Base-by-base conservation (phyloP, 2,329 filamentous ascomycete species). In the Phoma sp. region DNA sequence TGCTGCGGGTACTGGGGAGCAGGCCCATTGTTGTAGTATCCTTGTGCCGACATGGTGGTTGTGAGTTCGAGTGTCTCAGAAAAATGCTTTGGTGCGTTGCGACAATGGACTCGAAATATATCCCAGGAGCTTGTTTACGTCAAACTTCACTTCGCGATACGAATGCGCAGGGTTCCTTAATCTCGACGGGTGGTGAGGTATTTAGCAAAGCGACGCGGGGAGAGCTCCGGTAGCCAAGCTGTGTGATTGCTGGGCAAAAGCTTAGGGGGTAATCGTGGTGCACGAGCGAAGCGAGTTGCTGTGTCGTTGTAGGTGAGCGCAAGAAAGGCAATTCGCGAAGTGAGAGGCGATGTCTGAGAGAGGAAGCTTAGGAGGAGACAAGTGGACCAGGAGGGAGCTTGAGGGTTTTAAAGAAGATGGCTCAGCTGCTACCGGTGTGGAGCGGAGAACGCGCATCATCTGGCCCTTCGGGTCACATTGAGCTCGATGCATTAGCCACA, bases 1-100 rank as follows among this genome's bases (percentile, higher is more conserved):
- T 75, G 71, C 51, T 65, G 74, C 5, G 74, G 73, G 56, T 75
- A 75, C 42, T 75, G 73, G 12, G 73, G 73, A 36, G 50, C 52
- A 17, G 60, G 59, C 14, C 62, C 62, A n/a, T 64, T 53, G 47
- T 73, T 64, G 61, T 76, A 76, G 57, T 75, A 75, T 34, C 67
- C 61, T 60, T 75, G 66, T 9, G 71, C 65, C n/a, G 73, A 71
- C 74, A 76, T 75, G 17, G 4, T 54, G 43, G 21, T 1, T 25
- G 26, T 23, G n/a, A 30, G 32, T 37, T 40, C 14, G 30, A 21
- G 14, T n/a, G 37, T 10, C n/a, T 9, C 14, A 12, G 28, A 10
- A 18, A 21, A 14, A 26, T 14, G 18, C 9, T 36, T 42, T 18
- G 34, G 15, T 7, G 12, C 7, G 17, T 23, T 23, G 34, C 21